These are phyloP conservation scores for Bacidia rubella DNA, from an alignment of 495 filamentous ascomycete species.

Conservation along the genomic window DNA sequence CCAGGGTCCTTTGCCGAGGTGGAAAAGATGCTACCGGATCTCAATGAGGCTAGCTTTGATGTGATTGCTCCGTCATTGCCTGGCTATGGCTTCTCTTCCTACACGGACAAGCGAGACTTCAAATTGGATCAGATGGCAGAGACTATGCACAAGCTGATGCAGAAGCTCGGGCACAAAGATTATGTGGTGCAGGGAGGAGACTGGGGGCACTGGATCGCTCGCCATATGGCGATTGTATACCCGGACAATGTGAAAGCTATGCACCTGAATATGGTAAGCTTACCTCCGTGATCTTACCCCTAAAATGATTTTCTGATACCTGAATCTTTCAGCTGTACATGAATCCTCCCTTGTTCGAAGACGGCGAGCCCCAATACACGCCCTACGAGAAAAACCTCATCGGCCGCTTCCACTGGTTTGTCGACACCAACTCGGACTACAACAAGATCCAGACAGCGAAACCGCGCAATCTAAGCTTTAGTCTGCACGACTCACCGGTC, in stretches of 20 bases:
- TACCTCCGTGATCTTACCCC: too few species aligned
- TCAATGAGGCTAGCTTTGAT: slow-evolving; percentile 25
- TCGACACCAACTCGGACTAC: slow-evolving; percentile 15
- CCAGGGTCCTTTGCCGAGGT: slow-evolving; percentile 28
- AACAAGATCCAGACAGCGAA: slow-evolving; percentile 14
- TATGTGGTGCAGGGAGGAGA: slow-evolving; percentile 26
- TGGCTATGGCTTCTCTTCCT: slow-evolving; percentile 24
- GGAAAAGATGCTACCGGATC: slow-evolving; percentile 18
- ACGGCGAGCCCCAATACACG: slow-evolving; percentile 13
- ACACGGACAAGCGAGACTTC: slow-evolving; percentile 16
- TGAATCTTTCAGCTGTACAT: background rate
- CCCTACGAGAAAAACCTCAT: slow-evolving; percentile 12
- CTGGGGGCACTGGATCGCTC: slow-evolving; percentile 21
- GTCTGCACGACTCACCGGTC: slow-evolving; percentile 19
- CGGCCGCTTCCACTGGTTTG: slow-evolving; percentile 11
- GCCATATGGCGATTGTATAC: slow-evolving; percentile 18
- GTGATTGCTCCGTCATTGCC: slow-evolving; percentile 28
- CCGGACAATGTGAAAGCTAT: slow-evolving; percentile 16
- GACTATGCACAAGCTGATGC: slow-evolving; percentile 14
- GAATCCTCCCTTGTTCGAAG: background rate
- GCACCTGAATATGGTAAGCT: slow-evolving; percentile 20
- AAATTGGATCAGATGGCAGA: slow-evolving; percentile 8
- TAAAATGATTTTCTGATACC: too few species aligned
- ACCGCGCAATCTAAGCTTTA: slow-evolving; percentile 19
- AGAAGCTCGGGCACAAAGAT: slow-evolving; percentile 17